phyloP scores from a whole-genome alignment of 2,329 filamentous ascomycete genomes.

The Penicillium sp. region DNA sequence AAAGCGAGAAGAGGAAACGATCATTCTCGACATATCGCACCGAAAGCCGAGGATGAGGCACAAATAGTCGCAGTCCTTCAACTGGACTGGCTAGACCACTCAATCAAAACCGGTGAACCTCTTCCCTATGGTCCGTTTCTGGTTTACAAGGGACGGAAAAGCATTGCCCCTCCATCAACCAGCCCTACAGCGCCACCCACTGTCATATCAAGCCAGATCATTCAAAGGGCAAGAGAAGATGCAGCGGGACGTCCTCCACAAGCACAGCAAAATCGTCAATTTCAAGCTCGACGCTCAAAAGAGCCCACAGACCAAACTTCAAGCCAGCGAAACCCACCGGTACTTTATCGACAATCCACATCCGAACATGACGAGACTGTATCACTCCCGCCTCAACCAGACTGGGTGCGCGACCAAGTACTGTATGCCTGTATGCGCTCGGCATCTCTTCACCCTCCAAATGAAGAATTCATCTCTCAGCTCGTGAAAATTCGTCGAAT shows the following conservation, averaged over 20 bases:
- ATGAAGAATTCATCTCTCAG: slow-evolving; percentile 71
- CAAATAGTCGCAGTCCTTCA: slow-evolving; percentile 52
- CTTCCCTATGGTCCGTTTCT: slow-evolving; percentile 52
- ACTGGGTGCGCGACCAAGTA: slow-evolving; percentile 64
- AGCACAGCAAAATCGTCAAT: slow-evolving; percentile 3
- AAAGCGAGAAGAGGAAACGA: slow-evolving; percentile 11
- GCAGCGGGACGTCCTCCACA: slow-evolving; percentile 24
- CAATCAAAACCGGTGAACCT: slow-evolving; percentile 41
- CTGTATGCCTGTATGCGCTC: slow-evolving; percentile 80
- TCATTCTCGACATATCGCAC: slow-evolving; percentile 9
- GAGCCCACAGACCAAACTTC: slow-evolving; percentile 20
- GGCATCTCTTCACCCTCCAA: slow-evolving; percentile 69
- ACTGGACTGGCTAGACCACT: slow-evolving; percentile 56
- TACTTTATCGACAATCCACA: slow-evolving; percentile 69
- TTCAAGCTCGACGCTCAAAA: slow-evolving; percentile 24
- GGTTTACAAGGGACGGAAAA: slow-evolving; percentile 52
- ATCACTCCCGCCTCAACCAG: slow-evolving; percentile 66
- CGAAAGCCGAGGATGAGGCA: slow-evolving; percentile 3
- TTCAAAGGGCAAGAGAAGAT: slow-evolving; percentile 57
- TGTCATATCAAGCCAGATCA: slow-evolving; percentile 37
- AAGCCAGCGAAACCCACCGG: slow-evolving; percentile 36
- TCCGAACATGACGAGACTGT: slow-evolving; percentile 69
- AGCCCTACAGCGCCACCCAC: neutral
- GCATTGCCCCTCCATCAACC: slow-evolving; percentile 32
- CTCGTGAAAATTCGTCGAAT: slow-evolving; percentile 73